A percentile compares a stretch with the other conserved stretches of the same genome.
These are phyloP conservation scores for Myriosclerotinia duriaeana DNA, from an alignment of 2,329 filamentous ascomycete species.

Conservation along the genomic window DNA sequence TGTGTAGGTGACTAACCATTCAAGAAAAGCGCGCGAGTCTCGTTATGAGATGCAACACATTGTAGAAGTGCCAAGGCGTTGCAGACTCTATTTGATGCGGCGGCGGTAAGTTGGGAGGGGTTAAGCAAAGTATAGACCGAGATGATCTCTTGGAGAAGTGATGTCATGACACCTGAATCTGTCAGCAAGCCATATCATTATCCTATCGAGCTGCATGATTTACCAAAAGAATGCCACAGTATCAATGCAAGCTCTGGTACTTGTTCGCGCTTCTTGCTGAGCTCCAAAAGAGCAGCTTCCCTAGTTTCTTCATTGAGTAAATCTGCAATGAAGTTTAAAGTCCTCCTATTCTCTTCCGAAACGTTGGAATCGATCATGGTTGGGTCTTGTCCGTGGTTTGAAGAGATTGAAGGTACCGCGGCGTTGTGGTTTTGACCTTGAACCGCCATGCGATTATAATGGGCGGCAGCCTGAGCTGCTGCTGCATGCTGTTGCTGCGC, in stretches of 20 bases:
- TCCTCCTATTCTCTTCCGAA: slow-evolving; percentile 87
- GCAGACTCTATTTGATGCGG: slow-evolving; percentile 96
- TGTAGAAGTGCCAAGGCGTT: slow-evolving; percentile 94
- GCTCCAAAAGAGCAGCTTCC: slow-evolving; percentile 86
- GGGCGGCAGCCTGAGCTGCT: slow-evolving; percentile 44
- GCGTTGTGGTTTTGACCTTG: slow-evolving; percentile 53
- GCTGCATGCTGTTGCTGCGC: slow-evolving; percentile 43
- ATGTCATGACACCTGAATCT: slow-evolving; percentile 87
- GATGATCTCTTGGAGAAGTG: slow-evolving; percentile 95
- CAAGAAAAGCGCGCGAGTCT: slow-evolving; percentile 89
- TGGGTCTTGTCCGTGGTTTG: slow-evolving; percentile 54
- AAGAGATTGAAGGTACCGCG: slow-evolving; percentile 40
- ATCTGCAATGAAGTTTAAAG: slow-evolving; percentile 91
- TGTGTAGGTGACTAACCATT: slow-evolving; percentile 63
- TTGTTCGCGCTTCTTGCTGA: slow-evolving; percentile 98
- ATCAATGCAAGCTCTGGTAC: slow-evolving; percentile 95
- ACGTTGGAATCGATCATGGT: slow-evolving; percentile 62
- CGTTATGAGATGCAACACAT: slow-evolving; percentile 95
- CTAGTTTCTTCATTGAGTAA: slow-evolving; percentile 82
- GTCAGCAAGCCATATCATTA: slow-evolving; percentile 27
- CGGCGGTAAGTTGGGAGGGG: slow-evolving; percentile 92
- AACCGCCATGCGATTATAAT: slow-evolving; percentile 72
- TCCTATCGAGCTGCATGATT: slow-evolving; percentile 39
- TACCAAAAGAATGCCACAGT: slow-evolving; percentile 98
- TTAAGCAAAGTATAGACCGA: slow-evolving; percentile 97